A percentile compares a stretch with the other conserved stretches of the same genome.
Conservation (phyloP, 345 rosid genomes). For the Eucalyptus pumila region DNA sequence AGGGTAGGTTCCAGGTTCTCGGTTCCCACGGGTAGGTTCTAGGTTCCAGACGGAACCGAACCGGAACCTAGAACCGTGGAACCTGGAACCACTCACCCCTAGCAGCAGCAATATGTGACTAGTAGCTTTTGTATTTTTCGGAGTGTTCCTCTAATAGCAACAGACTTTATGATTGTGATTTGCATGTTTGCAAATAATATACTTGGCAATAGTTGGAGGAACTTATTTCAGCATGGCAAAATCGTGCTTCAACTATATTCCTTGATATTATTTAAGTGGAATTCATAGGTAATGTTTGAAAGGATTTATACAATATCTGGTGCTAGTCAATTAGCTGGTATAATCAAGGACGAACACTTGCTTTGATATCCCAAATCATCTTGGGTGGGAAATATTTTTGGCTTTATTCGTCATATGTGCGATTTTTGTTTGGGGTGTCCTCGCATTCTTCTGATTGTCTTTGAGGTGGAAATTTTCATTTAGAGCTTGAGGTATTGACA, state of each 20-base stretch:
- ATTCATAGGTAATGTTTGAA: slow-evolving; percentile 41
- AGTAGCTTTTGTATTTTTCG: too few species aligned
- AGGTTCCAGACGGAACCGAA: too few species aligned
- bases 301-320: not conserved
- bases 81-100: too few species aligned
- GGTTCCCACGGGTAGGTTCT: too few species aligned
- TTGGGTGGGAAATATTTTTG: not conserved
- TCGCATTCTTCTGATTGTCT: not conserved
- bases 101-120: too few species aligned
- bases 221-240: slow-evolving; percentile 40
- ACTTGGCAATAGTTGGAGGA: slow-evolving; percentile 60
- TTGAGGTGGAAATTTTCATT: not conserved
- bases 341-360: not conserved
- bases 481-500: not conserved
- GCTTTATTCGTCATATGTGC: not conserved
- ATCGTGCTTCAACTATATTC: slow-evolving; percentile 61
- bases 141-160: too few species aligned
- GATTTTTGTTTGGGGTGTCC: not conserved
- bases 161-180: not conserved
- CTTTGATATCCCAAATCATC: not conserved
- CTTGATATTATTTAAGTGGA: slow-evolving; percentile 76
- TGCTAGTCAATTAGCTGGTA: not conserved
- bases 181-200: slow-evolving; percentile 37
- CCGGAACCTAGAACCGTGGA: too few species aligned
- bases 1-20: too few species aligned